Conservation (phyloP, 768 basidiomycete genomes). For the Symmetrospora coprosmae region DNA sequence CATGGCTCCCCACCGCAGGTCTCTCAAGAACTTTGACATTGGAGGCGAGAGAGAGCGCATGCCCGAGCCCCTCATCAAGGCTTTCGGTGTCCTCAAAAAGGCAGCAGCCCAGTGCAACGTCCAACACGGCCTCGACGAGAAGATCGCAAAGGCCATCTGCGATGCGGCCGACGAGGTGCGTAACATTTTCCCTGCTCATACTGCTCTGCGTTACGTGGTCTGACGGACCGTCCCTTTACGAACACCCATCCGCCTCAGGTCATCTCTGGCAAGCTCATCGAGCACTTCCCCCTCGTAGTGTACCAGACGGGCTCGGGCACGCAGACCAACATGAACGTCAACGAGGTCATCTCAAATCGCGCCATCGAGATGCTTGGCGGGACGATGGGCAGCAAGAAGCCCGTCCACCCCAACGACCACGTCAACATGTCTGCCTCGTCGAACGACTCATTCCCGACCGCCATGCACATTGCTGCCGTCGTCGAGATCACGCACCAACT, state of each 20-base stretch:
- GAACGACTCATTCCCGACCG: conserved; percentile 99
- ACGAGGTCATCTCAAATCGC: conserved; percentile 97
- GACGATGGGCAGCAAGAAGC: conserved; percentile 83
- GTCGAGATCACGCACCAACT: conserved; percentile 65
- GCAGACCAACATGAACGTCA: conserved; percentile 98
- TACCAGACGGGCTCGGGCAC: conserved; percentile 99
- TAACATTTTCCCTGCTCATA: conserved; percentile 3
- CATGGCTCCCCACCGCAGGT: conserved; percentile 42
- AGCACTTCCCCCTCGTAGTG: conserved; percentile 94
- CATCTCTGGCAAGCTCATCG: conserved; percentile 82
- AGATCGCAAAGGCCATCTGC: conserved; percentile 74
- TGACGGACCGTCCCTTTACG: not conserved
- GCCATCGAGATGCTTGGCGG: conserved; percentile 95
- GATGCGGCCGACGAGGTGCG: conserved; percentile 82
- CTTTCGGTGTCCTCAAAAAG: conserved; percentile 94
- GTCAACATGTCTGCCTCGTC: conserved; percentile 98
- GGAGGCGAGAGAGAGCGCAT: conserved; percentile 86
- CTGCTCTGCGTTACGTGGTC: not conserved
- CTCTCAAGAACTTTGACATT: conserved; percentile 95
- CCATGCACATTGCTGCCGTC: conserved; percentile 95
- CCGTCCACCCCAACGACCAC: conserved; percentile 98
- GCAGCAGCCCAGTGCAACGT: conserved; percentile 84
- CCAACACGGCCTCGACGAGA: conserved; percentile 75
- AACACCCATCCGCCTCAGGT: conserved; percentile 48
- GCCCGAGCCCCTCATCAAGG: conserved; percentile 89